phyloP scores from a whole-genome alignment of 140 eudicot genomes.

The Cichorium intybus region DNA sequence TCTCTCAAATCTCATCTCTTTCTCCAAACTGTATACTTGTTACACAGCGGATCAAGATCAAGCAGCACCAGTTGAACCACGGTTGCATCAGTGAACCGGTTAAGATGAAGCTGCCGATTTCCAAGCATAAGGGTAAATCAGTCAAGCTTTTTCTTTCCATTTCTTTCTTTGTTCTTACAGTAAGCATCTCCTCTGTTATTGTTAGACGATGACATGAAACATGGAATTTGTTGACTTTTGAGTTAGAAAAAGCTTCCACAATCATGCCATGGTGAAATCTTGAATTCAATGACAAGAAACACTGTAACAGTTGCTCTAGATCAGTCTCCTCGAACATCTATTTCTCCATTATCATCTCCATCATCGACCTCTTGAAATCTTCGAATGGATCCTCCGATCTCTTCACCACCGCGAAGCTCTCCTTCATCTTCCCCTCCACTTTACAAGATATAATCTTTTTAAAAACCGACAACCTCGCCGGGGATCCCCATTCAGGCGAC shows the following conservation, averaged over 20 bases:
- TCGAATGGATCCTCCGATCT: conserved; percentile 73
- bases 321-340: conserved; percentile 67
- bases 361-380: conserved; percentile 83
- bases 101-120: too few relatives aligned
- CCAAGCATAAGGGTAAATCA: too few relatives aligned
- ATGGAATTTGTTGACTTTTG: conserved; percentile 60
- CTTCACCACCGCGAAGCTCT: conserved; percentile 89
- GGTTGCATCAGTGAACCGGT: too few relatives aligned
- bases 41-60: too few relatives aligned
- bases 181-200: too few relatives aligned
- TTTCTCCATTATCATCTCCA: conserved; percentile 87
- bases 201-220: too few relatives aligned
- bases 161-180: too few relatives aligned
- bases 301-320: conserved; percentile 76
- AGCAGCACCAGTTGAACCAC: too few relatives aligned
- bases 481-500: conserved; percentile 48
- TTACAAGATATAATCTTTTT: conserved; percentile 71
- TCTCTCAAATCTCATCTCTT: too few relatives aligned
- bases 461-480: conserved; percentile 83
- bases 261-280: conserved; percentile 61
- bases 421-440: conserved; percentile 86
- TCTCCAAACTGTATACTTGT: too few relatives aligned
- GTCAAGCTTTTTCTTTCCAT: too few relatives aligned
- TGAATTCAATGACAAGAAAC: conserved; percentile 73
- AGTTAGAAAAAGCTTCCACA: conserved; percentile 65